These are phyloP conservation scores for Beauveria australis DNA, from an alignment of 2,329 filamentous ascomycete genomes.

Conservation along the genomic window DNA sequence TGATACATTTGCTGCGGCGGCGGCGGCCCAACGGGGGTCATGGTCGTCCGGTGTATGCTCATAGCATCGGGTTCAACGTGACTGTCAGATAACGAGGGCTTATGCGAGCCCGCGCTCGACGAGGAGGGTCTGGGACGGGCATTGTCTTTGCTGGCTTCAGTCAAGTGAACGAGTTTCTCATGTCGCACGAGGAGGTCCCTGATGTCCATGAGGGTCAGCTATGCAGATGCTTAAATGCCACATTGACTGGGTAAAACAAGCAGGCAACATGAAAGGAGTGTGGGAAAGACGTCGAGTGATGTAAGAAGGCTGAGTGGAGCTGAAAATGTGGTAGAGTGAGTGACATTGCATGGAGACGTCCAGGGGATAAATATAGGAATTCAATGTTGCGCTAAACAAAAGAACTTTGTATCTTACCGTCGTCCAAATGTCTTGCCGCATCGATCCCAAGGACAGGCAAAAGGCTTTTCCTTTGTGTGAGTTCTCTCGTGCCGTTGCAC, in stretches of 20 bases:
- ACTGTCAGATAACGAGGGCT: slow-evolving; percentile 38
- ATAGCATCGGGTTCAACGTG: slow-evolving; percentile 40
- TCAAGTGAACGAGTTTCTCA: slow-evolving; percentile 57
- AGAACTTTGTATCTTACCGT: slow-evolving; percentile 37
- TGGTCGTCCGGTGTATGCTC: slow-evolving; percentile 29
- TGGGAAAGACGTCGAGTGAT: slow-evolving; percentile 9
- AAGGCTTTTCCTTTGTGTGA: slow-evolving; percentile 59
- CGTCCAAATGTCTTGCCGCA: slow-evolving; percentile 57
- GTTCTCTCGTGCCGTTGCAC: slow-evolving; percentile 56
- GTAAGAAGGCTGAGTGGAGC: slow-evolving; percentile 8
- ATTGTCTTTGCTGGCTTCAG: slow-evolving; percentile 49
- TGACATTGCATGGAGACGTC: slow-evolving; percentile 10
- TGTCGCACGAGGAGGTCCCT: slow-evolving; percentile 56
- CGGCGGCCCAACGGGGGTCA: slow-evolving; percentile 19
- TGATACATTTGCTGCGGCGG: slow-evolving; percentile 20
- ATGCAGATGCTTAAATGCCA: slow-evolving; percentile 16
- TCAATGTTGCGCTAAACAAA: slow-evolving; percentile 7
- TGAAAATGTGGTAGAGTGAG: slow-evolving; percentile 7
- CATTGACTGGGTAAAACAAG: neutral
- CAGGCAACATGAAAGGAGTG: neutral
- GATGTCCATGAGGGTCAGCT: slow-evolving; percentile 50
- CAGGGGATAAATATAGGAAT: slow-evolving; percentile 7
- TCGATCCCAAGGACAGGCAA: slow-evolving; percentile 49
- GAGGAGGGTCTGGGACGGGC: slow-evolving; percentile 44
- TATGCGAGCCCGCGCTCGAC: slow-evolving; percentile 34